Conservation (phyloP, 352 stramenopile species). For the Globisporangium viniferum region DNA sequence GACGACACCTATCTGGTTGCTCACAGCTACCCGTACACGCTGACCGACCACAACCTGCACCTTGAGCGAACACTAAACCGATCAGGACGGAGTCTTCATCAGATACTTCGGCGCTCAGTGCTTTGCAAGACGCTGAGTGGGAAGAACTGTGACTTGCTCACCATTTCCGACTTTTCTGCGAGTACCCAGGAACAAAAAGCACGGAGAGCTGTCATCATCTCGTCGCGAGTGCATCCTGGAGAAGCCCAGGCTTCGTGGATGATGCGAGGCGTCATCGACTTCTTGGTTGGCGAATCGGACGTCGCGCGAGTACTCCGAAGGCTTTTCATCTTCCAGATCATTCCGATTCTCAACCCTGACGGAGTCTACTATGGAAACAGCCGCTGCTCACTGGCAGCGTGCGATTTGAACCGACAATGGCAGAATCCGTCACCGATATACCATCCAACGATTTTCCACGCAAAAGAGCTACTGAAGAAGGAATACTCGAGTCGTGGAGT, state of each 20-base stretch:
- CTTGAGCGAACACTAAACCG: slow-evolving; percentile 35
- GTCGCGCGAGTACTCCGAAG: slow-evolving; percentile 67
- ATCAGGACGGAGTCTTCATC: slow-evolving; percentile 2
- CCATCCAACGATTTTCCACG: slow-evolving; percentile 89
- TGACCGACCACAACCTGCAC: slow-evolving; percentile 75
- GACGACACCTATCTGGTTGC: slow-evolving; percentile 89
- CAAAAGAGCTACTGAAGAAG: slow-evolving; percentile 77
- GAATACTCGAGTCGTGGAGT: slow-evolving; percentile 55
- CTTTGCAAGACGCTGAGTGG: slow-evolving; percentile 63
- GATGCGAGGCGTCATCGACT: slow-evolving; percentile 92
- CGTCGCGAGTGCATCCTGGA: slow-evolving; percentile 87
- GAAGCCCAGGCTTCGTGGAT: slow-evolving; percentile 92
- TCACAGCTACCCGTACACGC: slow-evolving; percentile 92
- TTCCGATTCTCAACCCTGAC: slow-evolving; percentile 94
- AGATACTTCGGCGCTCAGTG: slow-evolving; percentile 41
- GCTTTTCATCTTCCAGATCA: slow-evolving; percentile 91
- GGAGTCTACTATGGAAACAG: slow-evolving; percentile 93
- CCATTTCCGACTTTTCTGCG: slow-evolving; percentile 59
- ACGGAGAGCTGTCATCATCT: slow-evolving; percentile 70
- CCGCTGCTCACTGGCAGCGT: slow-evolving; percentile 76
- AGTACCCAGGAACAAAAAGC: slow-evolving; percentile 28
- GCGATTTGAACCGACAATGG: slow-evolving; percentile 90
- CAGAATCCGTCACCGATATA: slow-evolving; percentile 51
- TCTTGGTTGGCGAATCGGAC: slow-evolving; percentile 65
- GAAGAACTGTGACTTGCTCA: slow-evolving; percentile 65